Evolutionary conservation across 768 basidiomycete genomes (phyloP), one percentile per base, ranked within the genome.

Genomic region (Pleurotus sapidus): DNA sequence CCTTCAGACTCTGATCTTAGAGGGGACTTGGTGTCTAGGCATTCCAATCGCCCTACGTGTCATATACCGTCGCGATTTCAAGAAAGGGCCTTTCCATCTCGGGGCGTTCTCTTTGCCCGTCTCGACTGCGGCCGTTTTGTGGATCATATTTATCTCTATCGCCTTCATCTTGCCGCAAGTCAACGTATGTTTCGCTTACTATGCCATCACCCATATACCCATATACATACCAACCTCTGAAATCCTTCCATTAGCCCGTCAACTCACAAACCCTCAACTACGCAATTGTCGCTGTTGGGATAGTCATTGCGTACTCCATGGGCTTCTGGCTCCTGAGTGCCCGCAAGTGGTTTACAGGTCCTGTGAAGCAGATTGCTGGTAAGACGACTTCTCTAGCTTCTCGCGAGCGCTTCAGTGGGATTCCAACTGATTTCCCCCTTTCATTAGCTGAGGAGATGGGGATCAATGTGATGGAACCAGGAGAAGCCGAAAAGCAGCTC

Each of bases 111-210:
- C 87, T 1, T 81, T 80, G 61, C 84, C 85, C 4, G 69, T 89
- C 15, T 81, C 84, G 3, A 67, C 81, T 34, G 61, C 65, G 12
- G 83, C 88, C 3, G 80, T 86, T n/a, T 12, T 70, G 15, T 91
- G 89, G 89, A 89, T 91, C 34, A 65, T 64, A 0, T 88, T 89
- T 67, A 91, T 93, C 61, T 75, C 87, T 4, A 83, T 91, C 63
- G 83, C 77, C 4, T 91, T 91, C 68, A 84, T 89, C 62, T 77
- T 93, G 1, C 89, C 88, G 5, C 80, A 86, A 68, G 70, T 80
- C 25, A 89, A 86, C 64, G 82, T 81, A 60, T 58, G 77, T 61
- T 8, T 34, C 49, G n/a, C 30, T 40, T 27, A 25, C 48, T 43
- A n/a, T 23, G 43, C 17, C 18, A 25, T n/a, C 20, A 20, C 51